Percentiles rank a stretch among this genome's conserved stretches.
These are phyloP conservation scores for Trichophaea hybrida DNA, from an alignment of 2,329 filamentous ascomycete species.

Conservation along the genomic window DNA sequence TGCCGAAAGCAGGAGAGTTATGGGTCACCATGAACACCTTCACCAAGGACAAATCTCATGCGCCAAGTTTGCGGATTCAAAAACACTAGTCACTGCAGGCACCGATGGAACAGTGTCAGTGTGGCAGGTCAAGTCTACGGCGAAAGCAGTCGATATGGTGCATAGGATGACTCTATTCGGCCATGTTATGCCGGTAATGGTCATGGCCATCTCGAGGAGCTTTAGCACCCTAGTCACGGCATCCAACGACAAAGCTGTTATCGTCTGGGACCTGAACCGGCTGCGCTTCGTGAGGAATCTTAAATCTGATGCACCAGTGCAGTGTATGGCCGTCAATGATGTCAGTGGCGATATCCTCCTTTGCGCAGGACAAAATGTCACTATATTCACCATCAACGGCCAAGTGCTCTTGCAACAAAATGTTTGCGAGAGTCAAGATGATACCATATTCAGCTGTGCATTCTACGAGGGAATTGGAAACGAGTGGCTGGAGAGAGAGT, in stretches of 20 bases:
- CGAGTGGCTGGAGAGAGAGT: slow-evolving; percentile 76
- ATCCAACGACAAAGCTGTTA: slow-evolving; percentile 64
- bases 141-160: slow-evolving; percentile 61
- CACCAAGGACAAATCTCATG: slow-evolving; percentile 81
- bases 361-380: slow-evolving; percentile 58
- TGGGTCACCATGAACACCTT: slow-evolving; percentile 78
- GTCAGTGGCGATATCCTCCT: slow-evolving; percentile 80
- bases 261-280: slow-evolving; percentile 89
- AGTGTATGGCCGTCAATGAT: slow-evolving; percentile 74
- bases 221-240: slow-evolving; percentile 80
- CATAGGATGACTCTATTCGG: slow-evolving; percentile 74
- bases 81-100: slow-evolving; percentile 79
- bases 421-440: slow-evolving; percentile 56
- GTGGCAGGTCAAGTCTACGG: slow-evolving; percentile 52
- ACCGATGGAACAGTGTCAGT: slow-evolving; percentile 84
- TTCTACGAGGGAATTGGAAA: slow-evolving; percentile 86
- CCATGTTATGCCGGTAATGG: slow-evolving; percentile 69
- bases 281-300: slow-evolving; percentile 71
- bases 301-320: slow-evolving; percentile 39
- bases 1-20: slow-evolving; percentile 61
- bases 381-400: slow-evolving; percentile 80
- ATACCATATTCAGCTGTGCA: slow-evolving; percentile 65
- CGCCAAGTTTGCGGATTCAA: slow-evolving; percentile 73
- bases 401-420: slow-evolving; percentile 67
- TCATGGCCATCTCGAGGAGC: slow-evolving; percentile 70